Percentiles rank a stretch among this genome's conserved stretches.
phyloP scores from a whole-genome alignment of 257 asterid species.

The Misopates orontium region DNA sequence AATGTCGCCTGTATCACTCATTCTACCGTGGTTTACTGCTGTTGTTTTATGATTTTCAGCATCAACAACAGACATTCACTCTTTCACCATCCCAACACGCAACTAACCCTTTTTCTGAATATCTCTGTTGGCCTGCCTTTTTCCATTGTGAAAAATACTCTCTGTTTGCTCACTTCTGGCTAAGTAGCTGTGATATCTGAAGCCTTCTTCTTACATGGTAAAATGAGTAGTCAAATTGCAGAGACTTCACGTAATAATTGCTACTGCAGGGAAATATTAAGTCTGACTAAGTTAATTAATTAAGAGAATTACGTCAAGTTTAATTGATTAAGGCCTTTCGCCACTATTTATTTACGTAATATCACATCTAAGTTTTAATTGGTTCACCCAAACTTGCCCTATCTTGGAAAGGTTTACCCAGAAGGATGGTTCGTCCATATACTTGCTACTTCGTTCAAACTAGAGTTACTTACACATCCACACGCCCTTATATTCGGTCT shows the following conservation, averaged over 20 bases:
- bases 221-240: background rate
- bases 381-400: no score
- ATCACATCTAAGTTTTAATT: background rate
- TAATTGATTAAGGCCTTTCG: no score
- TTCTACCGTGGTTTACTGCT: background rate
- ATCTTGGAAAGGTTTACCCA: no score
- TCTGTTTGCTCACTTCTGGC: conserved; percentile 23
- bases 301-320: no score
- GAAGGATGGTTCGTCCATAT: no score
- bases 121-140: conserved; percentile 16
- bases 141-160: conserved; percentile 4
- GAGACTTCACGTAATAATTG: no score
- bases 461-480: no score
- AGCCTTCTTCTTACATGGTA: background rate
- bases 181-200: background rate
- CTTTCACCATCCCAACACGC: conserved; percentile 6
- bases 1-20: background rate
- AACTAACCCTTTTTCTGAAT: background rate
- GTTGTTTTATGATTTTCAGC: conserved; percentile 7
- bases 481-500: no score
- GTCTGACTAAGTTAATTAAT: no score
- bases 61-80: background rate
- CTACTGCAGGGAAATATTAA: no score
- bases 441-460: no score
- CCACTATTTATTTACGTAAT: no score